Base-by-base conservation (phyloP, 306 rosid species). In the Adenanthera pavonina region DNA sequence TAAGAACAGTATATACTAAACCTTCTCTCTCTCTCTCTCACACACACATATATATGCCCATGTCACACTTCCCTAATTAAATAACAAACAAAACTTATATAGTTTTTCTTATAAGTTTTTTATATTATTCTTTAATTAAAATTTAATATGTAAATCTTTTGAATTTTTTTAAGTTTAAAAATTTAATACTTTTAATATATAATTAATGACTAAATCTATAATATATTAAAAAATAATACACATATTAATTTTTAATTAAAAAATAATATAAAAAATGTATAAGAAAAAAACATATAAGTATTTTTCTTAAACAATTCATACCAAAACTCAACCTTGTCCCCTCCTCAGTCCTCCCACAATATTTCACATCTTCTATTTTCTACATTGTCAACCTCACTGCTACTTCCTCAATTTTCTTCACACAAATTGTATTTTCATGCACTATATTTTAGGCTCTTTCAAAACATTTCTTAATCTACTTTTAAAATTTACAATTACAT, bases 251-350 rank as follows among this genome's bases (percentile, higher is more conserved):
- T 25, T 25, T 25, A 25, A 25, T 25, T 25, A 25, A 25, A 25
- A 25, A 25, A 25, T 25, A 25, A 25, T 25, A 25, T 1, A 1
- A 25, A 25, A 25, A 25, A 25, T 1, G 30, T 25, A 25, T 25
- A 25, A 25, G 1, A 1, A 25, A 25, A 25, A 25, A 25, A 1
- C 30, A 25, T 25, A 25, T 25, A 25, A 25, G 0, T 25, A 25
- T 25, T 25, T 25, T 25, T 25, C 30, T 25, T 25, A 25, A 73
- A 87, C 40, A 87, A 87, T 89, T 85, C 87, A 87, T 19, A 64
- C 67, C 70, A 85, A 79, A 87, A 88, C 89, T 76, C 11, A 86
- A 82, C 90, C 87, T 75, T 90, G 93, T 89, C 88, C 84, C 89
- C 6, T 57, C 14, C 88, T 54, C 7, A 64, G 84, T 70, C 83